Conservation (phyloP, 345 rosid genomes). For the Angophora floribunda region DNA sequence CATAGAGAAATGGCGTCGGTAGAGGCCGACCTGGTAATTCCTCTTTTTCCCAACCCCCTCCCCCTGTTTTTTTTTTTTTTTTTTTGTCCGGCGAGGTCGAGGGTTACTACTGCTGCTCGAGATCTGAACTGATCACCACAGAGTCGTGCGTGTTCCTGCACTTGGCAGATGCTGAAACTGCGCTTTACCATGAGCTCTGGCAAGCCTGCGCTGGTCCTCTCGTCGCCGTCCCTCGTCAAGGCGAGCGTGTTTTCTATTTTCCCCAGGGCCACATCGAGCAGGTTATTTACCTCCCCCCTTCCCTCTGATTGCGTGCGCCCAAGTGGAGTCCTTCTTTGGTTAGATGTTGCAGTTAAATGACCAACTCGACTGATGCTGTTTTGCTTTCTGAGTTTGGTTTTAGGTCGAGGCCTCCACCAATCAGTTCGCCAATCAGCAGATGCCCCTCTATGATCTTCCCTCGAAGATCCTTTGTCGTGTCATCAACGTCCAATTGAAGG, state of each 20-base stretch:
- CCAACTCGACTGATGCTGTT: background rate
- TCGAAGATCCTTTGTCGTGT: constrained; percentile 44
- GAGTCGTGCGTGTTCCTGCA: background rate
- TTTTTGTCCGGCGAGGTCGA: background rate
- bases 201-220: constrained; percentile 94
- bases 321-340: background rate
- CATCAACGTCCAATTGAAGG: background rate
- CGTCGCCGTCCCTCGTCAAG: constrained; percentile 65
- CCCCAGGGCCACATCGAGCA: constrained; percentile 97
- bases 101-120: background rate
- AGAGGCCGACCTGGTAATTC: background rate
- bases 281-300: constrained; percentile 16
- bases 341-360: background rate
- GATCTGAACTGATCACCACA: background rate
- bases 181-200: constrained; percentile 78
- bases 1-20: constrained; percentile 7
- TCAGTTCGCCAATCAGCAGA: constrained; percentile 66
- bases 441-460: constrained; percentile 68
- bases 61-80: too few species aligned
- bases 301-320: background rate
- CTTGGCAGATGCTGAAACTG: constrained; percentile 41
- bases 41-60: background rate
- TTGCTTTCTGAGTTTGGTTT: background rate
- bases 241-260: constrained; percentile 74
- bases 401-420: constrained; percentile 83